phyloP scores from a whole-genome alignment of 2,329 filamentous ascomycete species.

The Sporothrix sp. region DNA sequence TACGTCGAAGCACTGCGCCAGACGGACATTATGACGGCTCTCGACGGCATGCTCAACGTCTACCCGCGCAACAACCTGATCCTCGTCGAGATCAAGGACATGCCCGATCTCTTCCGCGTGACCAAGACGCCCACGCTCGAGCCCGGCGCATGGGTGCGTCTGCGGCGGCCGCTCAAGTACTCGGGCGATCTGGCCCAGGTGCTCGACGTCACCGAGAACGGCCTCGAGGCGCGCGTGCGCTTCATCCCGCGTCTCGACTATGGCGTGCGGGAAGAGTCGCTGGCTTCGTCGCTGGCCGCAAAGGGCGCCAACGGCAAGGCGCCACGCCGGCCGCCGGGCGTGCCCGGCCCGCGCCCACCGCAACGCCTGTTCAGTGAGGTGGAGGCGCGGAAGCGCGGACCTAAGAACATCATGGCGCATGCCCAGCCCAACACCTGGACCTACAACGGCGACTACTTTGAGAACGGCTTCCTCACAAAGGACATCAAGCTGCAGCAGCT shows the following conservation, averaged over 20 bases:
- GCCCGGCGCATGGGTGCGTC: conserved; percentile 83
- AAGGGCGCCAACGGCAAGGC: conserved; percentile 57
- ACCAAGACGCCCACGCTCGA: conserved; percentile 77
- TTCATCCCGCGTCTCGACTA: conserved; percentile 91
- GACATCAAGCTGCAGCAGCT: conserved; percentile 85
- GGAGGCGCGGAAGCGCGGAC: conserved; percentile 83
- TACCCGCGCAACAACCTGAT: conserved; percentile 82
- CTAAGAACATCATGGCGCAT: conserved; percentile 52
- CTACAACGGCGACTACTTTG: conserved; percentile 81
- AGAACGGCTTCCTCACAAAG: conserved; percentile 88
- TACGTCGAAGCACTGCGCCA: conserved; percentile 88
- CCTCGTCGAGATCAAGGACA: conserved; percentile 90
- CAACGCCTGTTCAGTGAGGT: conserved; percentile 86
- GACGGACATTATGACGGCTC: conserved; percentile 71
- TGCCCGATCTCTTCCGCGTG: conserved; percentile 89
- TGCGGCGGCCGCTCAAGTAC: conserved; percentile 72
- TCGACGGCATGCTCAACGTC: conserved; percentile 79
- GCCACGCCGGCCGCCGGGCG: conserved; percentile 55
- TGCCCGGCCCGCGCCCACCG: conserved; percentile 61
- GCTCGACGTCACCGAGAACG: conserved; percentile 85
- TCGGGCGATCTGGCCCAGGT: conserved; percentile 85
- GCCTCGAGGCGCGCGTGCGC: conserved; percentile 75
- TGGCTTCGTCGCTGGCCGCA: conserved; percentile 28
- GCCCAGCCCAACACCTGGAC: conserved; percentile 71
- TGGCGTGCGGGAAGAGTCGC: conserved; percentile 67